Base-by-base conservation (phyloP, 805 yeast genomes). In the Debaryomyces tyrocola region DNA sequence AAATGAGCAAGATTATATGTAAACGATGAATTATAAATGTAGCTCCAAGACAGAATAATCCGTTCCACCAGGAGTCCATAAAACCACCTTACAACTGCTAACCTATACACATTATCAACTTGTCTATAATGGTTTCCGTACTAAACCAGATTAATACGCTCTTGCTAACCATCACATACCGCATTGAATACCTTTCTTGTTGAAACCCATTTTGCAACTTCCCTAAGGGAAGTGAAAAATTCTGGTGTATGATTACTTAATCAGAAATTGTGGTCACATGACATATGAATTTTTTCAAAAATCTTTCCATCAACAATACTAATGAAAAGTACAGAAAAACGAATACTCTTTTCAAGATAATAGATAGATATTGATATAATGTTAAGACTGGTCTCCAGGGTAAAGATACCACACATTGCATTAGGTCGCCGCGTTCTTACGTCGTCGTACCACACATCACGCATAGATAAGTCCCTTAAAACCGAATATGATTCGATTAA, bases 401-500 rank as follows among this genome's bases (percentile, higher is more conserved):
- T 31, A 38, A 43, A 29, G 41, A 43, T 20, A 24, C 33, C 36
- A 12, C 42, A 20, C 24, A 33, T 33, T 28, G 17, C 29, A 11
- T 17, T 20, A 14, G 15, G 40, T 21, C 21, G 21, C 24, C 28
- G 43, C n/a, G 17, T 20, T 11, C 41, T 37, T 20, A 17, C 21
- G n/a, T 37, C 29, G 17, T 37, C 17, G 12, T 64, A 63, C 49
- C 57, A 63, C 36, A 58, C 60, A 11, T 31, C 64, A 21, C 55
- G 51, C 39, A 46, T 53, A 20, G 65, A 65, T 49, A 46, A 51
- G 29, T 48, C 63, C 3, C 58, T 66, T 39, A 62, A 62, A 45
- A 64, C 70, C 20, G 59, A 60, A 40, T 66, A 66, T 55, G 64
- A 63, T 21, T 51, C 60, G 10, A 55, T 66, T 37, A 59, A 63